These are phyloP conservation scores for Ceratocystis variospora DNA, from an alignment of 2,329 filamentous ascomycete genomes.

Conservation along the genomic window DNA sequence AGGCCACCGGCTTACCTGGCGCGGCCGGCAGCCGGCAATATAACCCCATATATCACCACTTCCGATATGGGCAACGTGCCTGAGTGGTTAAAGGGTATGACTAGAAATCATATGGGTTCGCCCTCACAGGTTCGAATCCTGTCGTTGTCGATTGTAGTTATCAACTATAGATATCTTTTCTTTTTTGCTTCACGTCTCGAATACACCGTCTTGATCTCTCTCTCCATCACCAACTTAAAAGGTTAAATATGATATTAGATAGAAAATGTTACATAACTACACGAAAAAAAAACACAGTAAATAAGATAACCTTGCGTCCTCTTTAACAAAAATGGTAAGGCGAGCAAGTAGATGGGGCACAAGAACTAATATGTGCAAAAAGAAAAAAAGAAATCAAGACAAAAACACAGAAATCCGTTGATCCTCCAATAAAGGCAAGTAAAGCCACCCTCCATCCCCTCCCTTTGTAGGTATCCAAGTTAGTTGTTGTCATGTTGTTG, in stretches of 20 bases:
- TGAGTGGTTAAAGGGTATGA: constrained; percentile 19
- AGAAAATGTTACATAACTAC: neutral
- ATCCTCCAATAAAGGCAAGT: neutral
- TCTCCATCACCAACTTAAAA: neutral
- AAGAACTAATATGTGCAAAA: neutral
- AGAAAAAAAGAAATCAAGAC: neutral
- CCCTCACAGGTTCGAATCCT: constrained; percentile 18
- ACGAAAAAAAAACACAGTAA: neutral
- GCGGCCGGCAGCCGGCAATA: neutral
- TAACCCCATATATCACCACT: neutral
- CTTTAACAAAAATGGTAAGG: neutral
- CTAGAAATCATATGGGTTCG: constrained; percentile 19
- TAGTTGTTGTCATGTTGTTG: too few species aligned
- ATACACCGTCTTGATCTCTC: neutral
- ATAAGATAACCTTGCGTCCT: neutral
- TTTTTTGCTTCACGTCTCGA: neutral
- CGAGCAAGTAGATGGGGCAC: neutral
- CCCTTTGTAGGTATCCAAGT: neutral
- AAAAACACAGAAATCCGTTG: neutral
- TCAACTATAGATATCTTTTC: neutral
- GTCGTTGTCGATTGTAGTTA: constrained; percentile 9
- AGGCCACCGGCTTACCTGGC: too few species aligned
- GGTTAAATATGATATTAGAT: neutral
- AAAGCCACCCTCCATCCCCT: neutral
- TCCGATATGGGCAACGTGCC: constrained; percentile 14